A percentile compares a stretch with the other conserved stretches of the same genome.
Evolutionary conservation across 23 red algal species (phyloP).

Genomic region (Porphyridium purpureum): DNA sequence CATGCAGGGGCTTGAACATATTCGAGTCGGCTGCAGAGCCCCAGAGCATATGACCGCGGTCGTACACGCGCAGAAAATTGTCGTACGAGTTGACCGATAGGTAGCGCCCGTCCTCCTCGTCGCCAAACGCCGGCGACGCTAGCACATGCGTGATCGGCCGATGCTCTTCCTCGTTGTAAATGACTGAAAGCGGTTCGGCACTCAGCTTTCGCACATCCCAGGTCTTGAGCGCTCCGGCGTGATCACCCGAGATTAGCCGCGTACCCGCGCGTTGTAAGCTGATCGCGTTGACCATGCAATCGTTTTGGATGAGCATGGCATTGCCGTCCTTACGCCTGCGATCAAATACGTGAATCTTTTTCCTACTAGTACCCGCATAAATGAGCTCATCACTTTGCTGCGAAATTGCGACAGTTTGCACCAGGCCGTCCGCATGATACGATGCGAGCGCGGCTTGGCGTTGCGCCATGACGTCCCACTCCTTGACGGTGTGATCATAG

Average conservation of each 20-base stretch:
- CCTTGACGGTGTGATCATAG: conserved; percentile 31
- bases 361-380: conserved; percentile 32
- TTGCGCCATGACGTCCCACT: conserved; percentile 42
- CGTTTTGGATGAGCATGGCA: conserved; percentile 4
- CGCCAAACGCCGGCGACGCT: conserved; percentile 11
- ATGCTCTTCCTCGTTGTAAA: conserved; percentile 13
- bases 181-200: conserved; percentile 1
- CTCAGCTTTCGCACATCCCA: conserved; percentile 28
- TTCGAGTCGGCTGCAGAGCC: conserved; percentile 4
- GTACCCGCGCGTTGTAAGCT: conserved; percentile 7
- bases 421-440: conserved; percentile 25
- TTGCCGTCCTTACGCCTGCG: background rate
- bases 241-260: conserved; percentile 35
- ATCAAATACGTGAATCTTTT: conserved; percentile 39
- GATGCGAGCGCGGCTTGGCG: conserved; percentile 1
- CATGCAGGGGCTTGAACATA: conserved; percentile 8
- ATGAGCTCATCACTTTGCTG: conserved; percentile 10
- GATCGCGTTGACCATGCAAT: conserved; percentile 32
- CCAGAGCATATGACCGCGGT: conserved; percentile 19
- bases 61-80: conserved; percentile 49
- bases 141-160: conserved; percentile 54
- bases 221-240: conserved; percentile 33
- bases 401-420: conserved; percentile 29
- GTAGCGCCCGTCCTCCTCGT: conserved; percentile 34
- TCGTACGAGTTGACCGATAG: conserved; percentile 77